A percentile compares a stretch with the other conserved stretches of the same genome.
These are phyloP conservation scores for Zygoascus meyerae DNA, from an alignment of 1,139 yeast species.

Conservation along the genomic window DNA sequence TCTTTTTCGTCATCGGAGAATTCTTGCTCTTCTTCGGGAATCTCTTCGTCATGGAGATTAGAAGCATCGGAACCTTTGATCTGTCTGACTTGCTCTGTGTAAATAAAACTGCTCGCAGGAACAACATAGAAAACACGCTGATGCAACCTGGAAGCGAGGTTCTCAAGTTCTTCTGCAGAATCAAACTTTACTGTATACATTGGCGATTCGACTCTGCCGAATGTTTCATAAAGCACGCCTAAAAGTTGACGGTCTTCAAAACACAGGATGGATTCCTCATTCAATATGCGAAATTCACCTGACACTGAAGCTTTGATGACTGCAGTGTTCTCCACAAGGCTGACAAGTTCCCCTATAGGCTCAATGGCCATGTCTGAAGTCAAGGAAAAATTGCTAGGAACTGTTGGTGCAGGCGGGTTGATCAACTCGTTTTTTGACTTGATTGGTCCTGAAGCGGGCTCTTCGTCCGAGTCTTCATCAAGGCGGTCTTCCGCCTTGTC, in stretches of 20 bases:
- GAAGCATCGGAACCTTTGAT: conserved; percentile 91
- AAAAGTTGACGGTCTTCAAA: conserved; percentile 63
- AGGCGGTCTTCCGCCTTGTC: conserved; percentile 17
- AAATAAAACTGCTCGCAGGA: conserved; percentile 70
- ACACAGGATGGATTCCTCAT: conserved; percentile 77
- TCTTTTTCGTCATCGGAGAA: conserved; percentile 92
- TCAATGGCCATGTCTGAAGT: conserved; percentile 61
- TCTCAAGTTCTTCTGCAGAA: conserved; percentile 43
- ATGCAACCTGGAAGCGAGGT: conserved; percentile 47
- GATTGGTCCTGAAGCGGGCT: conserved; percentile 53
- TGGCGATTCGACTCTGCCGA: conserved; percentile 86
- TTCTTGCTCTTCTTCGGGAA: conserved; percentile 89
- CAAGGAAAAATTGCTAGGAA: conserved; percentile 64
- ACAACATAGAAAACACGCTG: conserved; percentile 67
- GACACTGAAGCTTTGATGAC: conserved; percentile 70
- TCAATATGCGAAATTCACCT: conserved; percentile 79
- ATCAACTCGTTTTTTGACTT: conserved; percentile 68
- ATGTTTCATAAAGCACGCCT: conserved; percentile 86
- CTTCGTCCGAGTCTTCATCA: conserved; percentile 24
- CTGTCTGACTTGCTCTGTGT: conserved; percentile 64
- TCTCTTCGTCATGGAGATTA: conserved; percentile 89
- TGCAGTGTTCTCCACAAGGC: conserved; percentile 65
- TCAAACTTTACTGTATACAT: conserved; percentile 70
- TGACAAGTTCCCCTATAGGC: conserved; percentile 63
- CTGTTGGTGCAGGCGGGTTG: conserved; percentile 60